Evolutionary conservation across 129 eudicot species (phyloP).

Genomic region (Silybum marianum): DNA sequence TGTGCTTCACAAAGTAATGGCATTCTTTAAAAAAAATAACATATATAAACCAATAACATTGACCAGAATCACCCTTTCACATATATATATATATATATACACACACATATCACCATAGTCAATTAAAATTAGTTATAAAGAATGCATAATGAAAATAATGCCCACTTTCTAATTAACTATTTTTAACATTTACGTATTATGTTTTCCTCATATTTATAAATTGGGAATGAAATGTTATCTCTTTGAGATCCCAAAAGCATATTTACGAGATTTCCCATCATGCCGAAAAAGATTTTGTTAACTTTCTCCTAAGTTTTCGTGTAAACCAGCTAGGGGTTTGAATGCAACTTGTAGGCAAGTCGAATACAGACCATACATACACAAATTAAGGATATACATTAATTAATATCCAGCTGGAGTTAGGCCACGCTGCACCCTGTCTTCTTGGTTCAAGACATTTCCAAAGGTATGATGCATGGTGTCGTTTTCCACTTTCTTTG

Average conservation of each 20-base stretch:
- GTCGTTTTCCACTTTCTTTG: neutral
- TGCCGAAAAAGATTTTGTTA: neutral
- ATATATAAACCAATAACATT: too few species aligned
- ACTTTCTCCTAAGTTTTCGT: neutral
- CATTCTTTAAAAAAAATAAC: too few species aligned
- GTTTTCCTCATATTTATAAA: neutral
- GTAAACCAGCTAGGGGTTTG: neutral
- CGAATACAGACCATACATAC: neutral
- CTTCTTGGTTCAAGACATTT: neutral
- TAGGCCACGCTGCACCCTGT: neutral
- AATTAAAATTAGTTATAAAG: too few species aligned
- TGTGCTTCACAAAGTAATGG: too few species aligned
- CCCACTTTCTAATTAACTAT: neutral
- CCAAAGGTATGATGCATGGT: neutral
- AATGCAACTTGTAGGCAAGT: neutral
- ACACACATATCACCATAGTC: too few species aligned
- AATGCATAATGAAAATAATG: neutral
- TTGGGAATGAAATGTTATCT: neutral
- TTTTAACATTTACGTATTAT: neutral
- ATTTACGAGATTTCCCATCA: neutral
- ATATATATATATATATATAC: too few species aligned
- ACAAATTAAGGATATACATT: neutral
- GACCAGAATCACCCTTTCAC: neutral
- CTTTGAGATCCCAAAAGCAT: neutral
- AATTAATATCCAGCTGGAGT: neutral